Evolutionary conservation across 2,329 filamentous ascomycete genomes (phyloP).

Genomic region (Lasiodiplodia sp.): DNA sequence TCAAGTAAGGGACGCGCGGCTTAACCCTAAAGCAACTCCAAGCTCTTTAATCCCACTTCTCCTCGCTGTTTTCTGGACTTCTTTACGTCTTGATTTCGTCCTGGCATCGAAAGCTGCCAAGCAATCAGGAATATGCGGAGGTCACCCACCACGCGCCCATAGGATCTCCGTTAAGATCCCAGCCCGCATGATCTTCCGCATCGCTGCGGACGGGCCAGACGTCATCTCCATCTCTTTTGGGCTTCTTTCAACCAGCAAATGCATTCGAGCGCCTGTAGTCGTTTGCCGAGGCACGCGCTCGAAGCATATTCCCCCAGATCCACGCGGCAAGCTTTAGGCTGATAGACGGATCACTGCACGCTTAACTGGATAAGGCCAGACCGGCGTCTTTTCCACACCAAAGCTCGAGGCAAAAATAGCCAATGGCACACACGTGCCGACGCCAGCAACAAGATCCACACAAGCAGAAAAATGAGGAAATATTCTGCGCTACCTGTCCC

Average conservation of each 20-base stretch:
- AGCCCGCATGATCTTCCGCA: not conserved
- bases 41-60: not conserved
- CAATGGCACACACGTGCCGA: not conserved
- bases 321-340: conserved; percentile 21
- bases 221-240: conserved; percentile 1
- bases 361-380: not conserved
- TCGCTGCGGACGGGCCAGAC: conserved; percentile 17
- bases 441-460: not conserved
- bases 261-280: not conserved
- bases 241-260: not conserved
- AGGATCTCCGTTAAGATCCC: not conserved
- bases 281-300: conserved; percentile 3
- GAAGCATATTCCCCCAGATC: not conserved
- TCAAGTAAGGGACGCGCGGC: conserved; percentile 20
- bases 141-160: not conserved
- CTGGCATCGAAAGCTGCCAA: not conserved
- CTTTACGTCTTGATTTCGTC: not conserved
- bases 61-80: not conserved
- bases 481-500: not conserved
- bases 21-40: conserved; percentile 10
- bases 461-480: not conserved
- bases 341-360: conserved; percentile 7
- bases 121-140: not conserved
- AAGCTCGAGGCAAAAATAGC: not conserved
- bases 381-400: not conserved